Conservation (phyloP, 2,329 filamentous ascomycete species). For the Talaromyces amestolkiae region DNA sequence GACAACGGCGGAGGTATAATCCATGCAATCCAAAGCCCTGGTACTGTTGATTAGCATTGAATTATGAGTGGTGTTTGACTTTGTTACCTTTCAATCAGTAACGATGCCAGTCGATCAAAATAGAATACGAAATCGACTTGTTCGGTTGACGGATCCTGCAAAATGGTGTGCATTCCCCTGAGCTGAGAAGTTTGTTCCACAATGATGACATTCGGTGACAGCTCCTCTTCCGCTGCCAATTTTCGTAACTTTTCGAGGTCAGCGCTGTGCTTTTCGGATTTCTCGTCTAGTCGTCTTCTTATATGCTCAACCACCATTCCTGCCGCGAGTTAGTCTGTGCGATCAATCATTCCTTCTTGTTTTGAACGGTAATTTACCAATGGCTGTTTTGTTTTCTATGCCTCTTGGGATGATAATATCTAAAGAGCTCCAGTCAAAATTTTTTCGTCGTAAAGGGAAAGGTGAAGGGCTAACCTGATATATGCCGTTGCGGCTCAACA, state of each 20-base stretch:
- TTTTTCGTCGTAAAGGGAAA: no score
- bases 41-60: not conserved
- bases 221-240: conserved; percentile 65
- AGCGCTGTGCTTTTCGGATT: conserved; percentile 77
- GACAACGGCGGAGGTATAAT: conserved; percentile 63
- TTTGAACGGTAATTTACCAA: conserved; percentile 43
- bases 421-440: not conserved
- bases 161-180: conserved; percentile 82
- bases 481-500: conserved; percentile 85
- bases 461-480: conserved; percentile 61
- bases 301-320: conserved; percentile 94
- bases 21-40: conserved; percentile 73
- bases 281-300: conserved; percentile 78
- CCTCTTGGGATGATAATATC: conserved; percentile 94
- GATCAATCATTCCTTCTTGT: not conserved
- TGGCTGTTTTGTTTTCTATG: conserved; percentile 90
- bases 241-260: conserved; percentile 74
- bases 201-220: conserved; percentile 72
- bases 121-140: conserved; percentile 97
- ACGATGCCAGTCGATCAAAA: conserved; percentile 82
- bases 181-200: conserved; percentile 77
- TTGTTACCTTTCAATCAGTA: conserved; percentile 69
- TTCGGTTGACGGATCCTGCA: conserved; percentile 74
- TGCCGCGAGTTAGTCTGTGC: conserved; percentile 35
- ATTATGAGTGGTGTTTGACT: not conserved